Base-by-base conservation (phyloP, 2,329 filamentous ascomycete species). In the Endothia cerciana region DNA sequence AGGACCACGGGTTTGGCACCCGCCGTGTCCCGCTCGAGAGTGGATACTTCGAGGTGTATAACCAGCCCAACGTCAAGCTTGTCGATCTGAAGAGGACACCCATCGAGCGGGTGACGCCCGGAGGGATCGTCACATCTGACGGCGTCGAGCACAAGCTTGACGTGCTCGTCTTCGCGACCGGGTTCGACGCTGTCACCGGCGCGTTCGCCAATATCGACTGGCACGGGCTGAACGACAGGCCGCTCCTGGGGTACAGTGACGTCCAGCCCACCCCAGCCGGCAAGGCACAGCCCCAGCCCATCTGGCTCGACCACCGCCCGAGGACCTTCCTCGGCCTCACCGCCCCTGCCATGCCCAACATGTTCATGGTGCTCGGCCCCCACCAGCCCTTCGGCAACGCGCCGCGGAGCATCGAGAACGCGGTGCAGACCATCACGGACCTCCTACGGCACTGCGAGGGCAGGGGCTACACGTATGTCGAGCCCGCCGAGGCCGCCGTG, bases 41-140 rank as follows among this genome's bases (percentile, higher is more conserved):
- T 62, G 78, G 79, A 11, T 81, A 80, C 70, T 72, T 81, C 49
- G 79, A 81, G 64, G 76, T 77, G 6, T 72, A 83, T 45, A 74
- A 74, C 1, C 69, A 78, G 61, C 73, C 76, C 11, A 84, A 86
- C 60, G 80, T 84, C 4, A 59, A 68, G 6, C 62, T 74, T 0
- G 65, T 71, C 17, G 71, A 60, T 10, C 62, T 66, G 10, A 60
- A 60, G 40, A 71, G 62, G 30, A 66, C 63, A 13, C 61, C 63
- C 1, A 65, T 76, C 19, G 64, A 59, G 4, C 65, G 69, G 11
- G 66, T 77, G 45, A 76, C 71, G 2, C 66, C 71, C 40, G 71
- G 70, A 2, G 75, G 77, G 0, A 72, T 78, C 15, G 70, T 63
- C 25, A 73, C 71, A 1, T 63, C 64, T 1, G 72, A 77, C 53